phyloP scores from a whole-genome alignment of 2,329 filamentous ascomycete species.

The Tothia fuscella region DNA sequence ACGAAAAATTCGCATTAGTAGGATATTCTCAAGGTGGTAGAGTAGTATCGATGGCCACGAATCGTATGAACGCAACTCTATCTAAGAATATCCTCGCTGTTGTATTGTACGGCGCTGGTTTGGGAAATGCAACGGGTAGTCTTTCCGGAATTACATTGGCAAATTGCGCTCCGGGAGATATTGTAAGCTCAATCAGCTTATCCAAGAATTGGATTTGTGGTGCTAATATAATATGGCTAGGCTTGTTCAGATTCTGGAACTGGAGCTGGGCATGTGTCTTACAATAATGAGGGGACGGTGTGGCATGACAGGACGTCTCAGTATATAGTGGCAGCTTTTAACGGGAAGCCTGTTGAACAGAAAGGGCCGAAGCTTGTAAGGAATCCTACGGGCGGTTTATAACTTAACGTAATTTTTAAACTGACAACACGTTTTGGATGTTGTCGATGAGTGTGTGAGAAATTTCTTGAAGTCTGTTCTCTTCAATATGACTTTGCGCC shows the following conservation, averaged over 20 bases:
- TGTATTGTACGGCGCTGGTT: background rate
- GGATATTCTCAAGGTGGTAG: constrained; percentile 1
- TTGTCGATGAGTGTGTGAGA: no score
- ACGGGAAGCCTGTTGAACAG: background rate
- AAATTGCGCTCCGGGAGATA: background rate
- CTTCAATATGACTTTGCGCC: no score
- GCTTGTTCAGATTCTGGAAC: background rate
- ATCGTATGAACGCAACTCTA: background rate
- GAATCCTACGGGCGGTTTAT: background rate
- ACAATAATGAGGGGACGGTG: background rate
- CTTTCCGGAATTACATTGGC: background rate
- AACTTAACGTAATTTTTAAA: no score
- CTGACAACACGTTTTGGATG: no score
- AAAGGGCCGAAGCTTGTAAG: background rate
- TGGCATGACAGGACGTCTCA: background rate
- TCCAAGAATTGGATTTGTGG: background rate
- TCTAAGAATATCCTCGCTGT: background rate
- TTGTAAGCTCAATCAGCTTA: background rate
- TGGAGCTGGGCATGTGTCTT: background rate
- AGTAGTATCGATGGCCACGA: background rate
- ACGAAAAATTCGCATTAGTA: constrained; percentile 4
- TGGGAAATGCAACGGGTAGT: no score
- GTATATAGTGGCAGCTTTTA: background rate
- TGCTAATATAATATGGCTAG: background rate
- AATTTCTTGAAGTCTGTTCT: no score